A percentile compares a stretch with the other conserved stretches of the same genome.
These are phyloP conservation scores for Pittosporum tobira DNA, from an alignment of 129 eudicot species.

Conservation along the genomic window DNA sequence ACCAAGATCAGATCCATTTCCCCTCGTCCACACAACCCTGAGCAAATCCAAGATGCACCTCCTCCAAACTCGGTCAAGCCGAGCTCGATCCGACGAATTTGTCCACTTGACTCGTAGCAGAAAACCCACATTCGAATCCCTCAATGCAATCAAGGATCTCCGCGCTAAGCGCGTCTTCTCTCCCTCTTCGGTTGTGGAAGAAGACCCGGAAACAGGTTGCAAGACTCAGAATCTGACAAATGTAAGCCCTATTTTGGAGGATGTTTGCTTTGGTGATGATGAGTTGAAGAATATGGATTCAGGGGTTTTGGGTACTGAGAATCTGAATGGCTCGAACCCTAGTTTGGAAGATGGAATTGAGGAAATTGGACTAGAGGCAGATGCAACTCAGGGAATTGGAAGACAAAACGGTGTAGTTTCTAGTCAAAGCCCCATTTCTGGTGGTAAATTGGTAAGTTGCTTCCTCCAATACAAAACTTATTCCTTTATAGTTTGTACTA, in stretches of 20 bases:
- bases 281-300: constrained; percentile 9
- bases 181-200: constrained; percentile 14
- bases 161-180: constrained; percentile 48
- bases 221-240: constrained; percentile 1
- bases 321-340: background rate
- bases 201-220: constrained; percentile 7
- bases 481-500: too few relatives aligned
- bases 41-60: constrained; percentile 36
- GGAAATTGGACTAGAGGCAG: background rate
- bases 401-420: background rate
- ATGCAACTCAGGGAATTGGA: background rate
- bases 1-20: constrained; percentile 17
- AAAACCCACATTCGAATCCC: background rate
- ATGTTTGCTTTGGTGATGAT: background rate
- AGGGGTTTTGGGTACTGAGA: background rate
- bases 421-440: background rate
- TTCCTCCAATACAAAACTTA: too few relatives aligned
- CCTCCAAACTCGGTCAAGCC: constrained; percentile 45
- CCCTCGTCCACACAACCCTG: constrained; percentile 38
- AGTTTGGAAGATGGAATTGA: constrained; percentile 12
- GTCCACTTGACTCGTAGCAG: background rate
- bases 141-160: constrained; percentile 26
- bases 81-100: constrained; percentile 24
- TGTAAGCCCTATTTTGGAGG: constrained; percentile 12
- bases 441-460: constrained; percentile 23